Evolutionary conservation across 2,329 filamentous ascomycete species (phyloP), one percentile per base, ranked within the genome.

Genomic region (Claviceps humidiphila): DNA sequence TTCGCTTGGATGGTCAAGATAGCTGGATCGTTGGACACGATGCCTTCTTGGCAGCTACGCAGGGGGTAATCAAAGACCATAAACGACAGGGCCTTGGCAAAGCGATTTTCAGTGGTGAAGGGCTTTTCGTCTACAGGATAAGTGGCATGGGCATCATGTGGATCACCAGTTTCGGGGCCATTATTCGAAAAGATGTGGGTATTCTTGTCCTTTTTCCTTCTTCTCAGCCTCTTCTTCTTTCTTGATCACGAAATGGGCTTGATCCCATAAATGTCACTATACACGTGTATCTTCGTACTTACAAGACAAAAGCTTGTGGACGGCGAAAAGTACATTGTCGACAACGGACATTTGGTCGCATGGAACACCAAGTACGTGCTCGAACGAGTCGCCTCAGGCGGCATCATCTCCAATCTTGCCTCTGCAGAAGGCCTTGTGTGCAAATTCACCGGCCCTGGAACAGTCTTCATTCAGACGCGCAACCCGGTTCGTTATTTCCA

Each of bases 321-420:
- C 13, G 84, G 84, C 9, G 91, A 97, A 65, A 85, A 85, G 59
- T 97, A 96, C 68, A 88, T 93, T 58, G 83, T 96, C 53, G 89
- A 95, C 62, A 95, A 95, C 61, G 89, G 89, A 3, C 89, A 97
- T 60, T 75, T 97, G 1, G 89, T 97, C 0, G 91, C 93, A 0
- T 98, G 93, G 93, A 96, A 96, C 65, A 90, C 87, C 63, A 89
- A 95, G 63, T 98, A 97, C 62, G 77, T 87, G 4, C 81, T 98
- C 56, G 89, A 96, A 70, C 83, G 93, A 16, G 85, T 94, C 4
- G 84, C 91, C 0, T 93, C 87, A 3, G 93, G 93, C 2, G 93
- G 93, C 40, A 82, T 98, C 57, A 85, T 98, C n/a, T 91, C 87
- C n/a, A 83, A 84, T 9, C 68, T 95, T 22, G 81, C 83, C 30